phyloP scores from a whole-genome alignment of 331 rosid genomes.

The Phaseolus coccineus region DNA sequence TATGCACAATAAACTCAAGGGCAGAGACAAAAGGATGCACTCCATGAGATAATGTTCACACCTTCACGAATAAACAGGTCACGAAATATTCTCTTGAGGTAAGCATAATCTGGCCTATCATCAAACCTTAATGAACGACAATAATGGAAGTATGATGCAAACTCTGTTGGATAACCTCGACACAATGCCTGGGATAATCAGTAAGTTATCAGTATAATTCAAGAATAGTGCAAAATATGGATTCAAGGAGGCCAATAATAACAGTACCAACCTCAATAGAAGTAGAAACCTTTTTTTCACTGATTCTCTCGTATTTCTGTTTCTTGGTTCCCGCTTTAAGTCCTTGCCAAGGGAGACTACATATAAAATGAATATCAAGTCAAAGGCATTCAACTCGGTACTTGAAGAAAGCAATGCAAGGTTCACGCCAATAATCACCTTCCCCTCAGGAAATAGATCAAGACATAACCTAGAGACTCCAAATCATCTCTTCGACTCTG shows the following conservation, averaged over 20 bases:
- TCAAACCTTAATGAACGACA: conserved; percentile 90
- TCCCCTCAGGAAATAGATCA: conserved; percentile 86
- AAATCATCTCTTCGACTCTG: conserved; percentile 91
- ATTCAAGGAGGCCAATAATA: conserved; percentile 13
- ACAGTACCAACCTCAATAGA: conserved; percentile 70
- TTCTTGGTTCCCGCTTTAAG: conserved; percentile 85
- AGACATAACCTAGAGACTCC: conserved; percentile 40
- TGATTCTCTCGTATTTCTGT: conserved; percentile 81
- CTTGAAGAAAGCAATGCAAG: conserved; percentile 21
- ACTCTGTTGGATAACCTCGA: conserved; percentile 90
- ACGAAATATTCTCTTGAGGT: conserved; percentile 85
- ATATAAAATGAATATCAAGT: conserved; percentile 36
- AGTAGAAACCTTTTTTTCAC: conserved; percentile 86
- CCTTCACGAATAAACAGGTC: conserved; percentile 95
- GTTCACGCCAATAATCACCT: conserved; percentile 61
- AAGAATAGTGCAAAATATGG: conserved; percentile 24
- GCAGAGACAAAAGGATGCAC: conserved; percentile 1
- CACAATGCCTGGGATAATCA: conserved; percentile 72
- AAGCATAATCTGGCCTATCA: conserved; percentile 91
- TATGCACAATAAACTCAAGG: conserved; percentile 11
- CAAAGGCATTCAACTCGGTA: conserved; percentile 25
- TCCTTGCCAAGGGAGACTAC: conserved; percentile 58
- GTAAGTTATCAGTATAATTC: conserved; percentile 2
- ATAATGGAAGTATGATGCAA: conserved; percentile 91
- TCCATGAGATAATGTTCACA: conserved; percentile 36